Evolutionary conservation across 805 yeast genomes (phyloP).

Genomic region (Nakazawaea laoshanensis): DNA sequence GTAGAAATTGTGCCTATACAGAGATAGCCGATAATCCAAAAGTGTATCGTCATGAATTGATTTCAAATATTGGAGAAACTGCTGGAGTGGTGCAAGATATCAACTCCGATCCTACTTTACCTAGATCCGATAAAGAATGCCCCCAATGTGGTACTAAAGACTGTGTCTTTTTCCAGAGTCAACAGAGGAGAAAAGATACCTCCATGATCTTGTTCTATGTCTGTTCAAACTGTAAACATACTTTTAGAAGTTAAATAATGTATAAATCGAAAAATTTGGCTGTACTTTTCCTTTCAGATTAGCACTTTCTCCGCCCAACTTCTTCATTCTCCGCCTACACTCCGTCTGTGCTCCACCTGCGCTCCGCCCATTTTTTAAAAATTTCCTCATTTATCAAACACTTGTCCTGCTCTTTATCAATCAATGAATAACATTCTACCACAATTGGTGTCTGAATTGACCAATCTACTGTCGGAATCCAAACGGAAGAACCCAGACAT

Average conservation of each 20-base stretch:
- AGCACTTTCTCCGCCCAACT: too few relatives aligned
- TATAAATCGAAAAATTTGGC: too few relatives aligned
- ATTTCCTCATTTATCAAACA: too few relatives aligned
- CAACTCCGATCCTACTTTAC: conserved; percentile 96
- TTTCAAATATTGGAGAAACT: conserved; percentile 87
- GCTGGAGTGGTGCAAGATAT: conserved; percentile 97
- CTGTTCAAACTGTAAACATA: conserved; percentile 78
- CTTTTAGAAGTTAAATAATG: conserved; percentile 31
- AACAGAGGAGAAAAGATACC: conserved; percentile 91
- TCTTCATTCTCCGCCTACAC: too few relatives aligned
- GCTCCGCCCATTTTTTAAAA: too few relatives aligned
- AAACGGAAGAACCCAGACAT: conserved; percentile 67
- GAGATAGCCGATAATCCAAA: conserved; percentile 84
- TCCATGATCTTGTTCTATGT: conserved; percentile 93
- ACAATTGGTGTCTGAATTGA: conserved; percentile 50
- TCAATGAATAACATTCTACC: conserved; percentile 22
- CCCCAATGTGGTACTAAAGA: conserved; percentile 83
- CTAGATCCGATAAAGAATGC: conserved; percentile 90
- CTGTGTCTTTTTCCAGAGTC: conserved; percentile 95
- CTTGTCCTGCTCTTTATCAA: too few relatives aligned
- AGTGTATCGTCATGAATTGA: conserved; percentile 88
- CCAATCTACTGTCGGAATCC: conserved; percentile 55
- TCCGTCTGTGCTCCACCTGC: too few relatives aligned
- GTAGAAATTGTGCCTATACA: conserved; percentile 91
- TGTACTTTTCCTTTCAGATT: too few relatives aligned